Conservation (phyloP, 2,329 filamentous ascomycete genomes). For the Pseudogymnoascus sp. region DNA sequence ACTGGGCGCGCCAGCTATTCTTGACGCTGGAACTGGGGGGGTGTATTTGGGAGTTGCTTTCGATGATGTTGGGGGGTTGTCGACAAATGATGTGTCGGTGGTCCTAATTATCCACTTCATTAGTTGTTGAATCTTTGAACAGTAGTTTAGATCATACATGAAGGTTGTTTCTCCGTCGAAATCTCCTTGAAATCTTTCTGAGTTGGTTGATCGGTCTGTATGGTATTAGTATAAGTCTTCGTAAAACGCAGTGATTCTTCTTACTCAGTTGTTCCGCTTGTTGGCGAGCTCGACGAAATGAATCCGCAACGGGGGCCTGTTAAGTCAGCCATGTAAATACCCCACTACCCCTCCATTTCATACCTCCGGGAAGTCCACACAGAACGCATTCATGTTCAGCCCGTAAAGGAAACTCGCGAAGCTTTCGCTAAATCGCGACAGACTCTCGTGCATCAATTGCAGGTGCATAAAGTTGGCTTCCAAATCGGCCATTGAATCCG, state of each 20-base stretch:
- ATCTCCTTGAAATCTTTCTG: conserved; percentile 29
- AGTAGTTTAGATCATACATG: conserved; percentile 45
- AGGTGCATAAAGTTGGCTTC: conserved; percentile 98
- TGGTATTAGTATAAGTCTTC: conserved; percentile 7
- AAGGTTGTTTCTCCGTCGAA: conserved; percentile 71
- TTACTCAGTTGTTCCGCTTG: conserved; percentile 43
- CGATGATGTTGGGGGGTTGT: conserved; percentile 60
- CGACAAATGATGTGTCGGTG: conserved; percentile 83
- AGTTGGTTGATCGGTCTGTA: conserved; percentile 27
- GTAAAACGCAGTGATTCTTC: not conserved
- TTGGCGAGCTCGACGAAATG: conserved; percentile 61
- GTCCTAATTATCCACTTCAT: conserved; percentile 46
- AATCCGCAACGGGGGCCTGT: conserved; percentile 74
- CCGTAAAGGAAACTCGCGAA: conserved; percentile 95
- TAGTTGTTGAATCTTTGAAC: conserved; percentile 1
- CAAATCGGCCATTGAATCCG: conserved; percentile 87
- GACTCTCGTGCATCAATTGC: conserved; percentile 90
- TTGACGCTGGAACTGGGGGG: conserved; percentile 25
- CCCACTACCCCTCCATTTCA: conserved; percentile 10
- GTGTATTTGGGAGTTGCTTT: conserved; percentile 38
- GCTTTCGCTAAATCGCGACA: conserved; percentile 88
- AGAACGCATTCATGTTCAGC: conserved; percentile 98
- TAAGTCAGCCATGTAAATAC: conserved; percentile 7
- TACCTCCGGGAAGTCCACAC: conserved; percentile 94
- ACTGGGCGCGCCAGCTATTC: conserved; percentile 18